Base-by-base conservation (phyloP, 116 monocot genomes). In the Dioscorea cayenensis region DNA sequence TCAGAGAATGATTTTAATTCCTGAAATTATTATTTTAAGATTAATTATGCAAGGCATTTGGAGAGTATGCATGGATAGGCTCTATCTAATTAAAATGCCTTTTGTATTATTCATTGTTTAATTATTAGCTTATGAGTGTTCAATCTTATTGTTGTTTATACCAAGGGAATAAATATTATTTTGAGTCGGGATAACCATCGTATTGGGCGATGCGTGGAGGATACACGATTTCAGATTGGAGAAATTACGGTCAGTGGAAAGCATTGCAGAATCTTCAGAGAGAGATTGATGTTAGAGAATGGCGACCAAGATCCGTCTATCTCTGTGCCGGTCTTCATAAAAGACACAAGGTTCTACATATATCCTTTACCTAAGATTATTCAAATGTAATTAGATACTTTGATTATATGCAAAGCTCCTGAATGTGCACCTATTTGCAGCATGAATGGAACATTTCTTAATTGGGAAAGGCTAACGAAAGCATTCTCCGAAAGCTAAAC, bases 391-490 rank as follows among this genome's bases (percentile, higher is more conserved):
- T 65, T 55, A 8, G 36, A 16, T 59, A n/a, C 37, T 55, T 71
- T 68, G n/a, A 22, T 25, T 12, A 11, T 72, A 36, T 60, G 2
- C 65, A 14, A 2, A 29, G 0, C 68, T 65, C 51, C 49, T 80
- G 49, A 85, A 58, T 49, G 9, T 28, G 64, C 66, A 10, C 76
- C 64, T 65, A 43, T 72, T 69, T 88, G 60, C 89, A 99, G 99
- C 82, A 94, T 94, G 28, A 99, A 99, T 82, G 99, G 99, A 63
- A 99, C 99, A 49, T 99, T 63, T 77, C 76, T 84, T 36, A 99
- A 99, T 70, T 94, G 94, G 94, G 75, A 65, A 52, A 91, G 63
- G 80, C 67, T 99, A 18, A 86, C n/a, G 38, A 58, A 92, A 90
- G 52, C 32, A 21, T 73, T 79, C 86, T 81, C 77, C 86, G 71